Base-by-base conservation (phyloP, 345 rosid species). In the Balakata baccata region DNA sequence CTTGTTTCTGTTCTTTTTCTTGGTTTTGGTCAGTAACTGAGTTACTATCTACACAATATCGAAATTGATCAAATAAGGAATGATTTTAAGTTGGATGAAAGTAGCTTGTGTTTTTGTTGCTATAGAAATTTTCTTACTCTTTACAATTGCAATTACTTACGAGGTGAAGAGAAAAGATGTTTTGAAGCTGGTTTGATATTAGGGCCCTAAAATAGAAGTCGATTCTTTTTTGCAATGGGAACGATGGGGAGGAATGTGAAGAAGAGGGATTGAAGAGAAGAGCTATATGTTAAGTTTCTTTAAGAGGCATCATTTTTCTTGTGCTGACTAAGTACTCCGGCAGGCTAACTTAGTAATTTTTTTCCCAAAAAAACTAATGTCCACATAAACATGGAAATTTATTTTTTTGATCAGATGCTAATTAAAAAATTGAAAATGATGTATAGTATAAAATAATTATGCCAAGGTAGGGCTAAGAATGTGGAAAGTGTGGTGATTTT, bases 101-200 rank as follows among this genome's bases (percentile, higher is more conserved):
- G 50, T 54, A 65, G 78, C 41, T 66, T 23, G 64, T 61, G 37
- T 29, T 52, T 10, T 51, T 61, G 25, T 11, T 56, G 13, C 34
- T 8, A 7, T 18, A 34, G 56, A 14, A 51, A 57, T 66, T 17
- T 4, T 65, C 38, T 66, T 64, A 73, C 22, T 78, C 82, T 3
- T 82, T 79, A 64, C 75, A 71, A 86, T 54, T 81, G 77, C 87
- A 83, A 70, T 80, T 59, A 83, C 69, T 84, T 58, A 84, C 53
- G 5, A 87, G 62, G 51, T 73, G 79, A 45, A 82, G 81, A 77
- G 84, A 75, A 65, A 66, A 75, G 17, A 83, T 23, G 46, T 64
- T 43, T 65, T 52, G 68, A 71, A 46, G 72, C 64, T 73, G 66
- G 79, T 76, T 74, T 67, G 82, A 82, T 12, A 52, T 60, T 66